Conservation (phyloP, 352 stramenopile genomes). For the Lagenidium sp. region DNA sequence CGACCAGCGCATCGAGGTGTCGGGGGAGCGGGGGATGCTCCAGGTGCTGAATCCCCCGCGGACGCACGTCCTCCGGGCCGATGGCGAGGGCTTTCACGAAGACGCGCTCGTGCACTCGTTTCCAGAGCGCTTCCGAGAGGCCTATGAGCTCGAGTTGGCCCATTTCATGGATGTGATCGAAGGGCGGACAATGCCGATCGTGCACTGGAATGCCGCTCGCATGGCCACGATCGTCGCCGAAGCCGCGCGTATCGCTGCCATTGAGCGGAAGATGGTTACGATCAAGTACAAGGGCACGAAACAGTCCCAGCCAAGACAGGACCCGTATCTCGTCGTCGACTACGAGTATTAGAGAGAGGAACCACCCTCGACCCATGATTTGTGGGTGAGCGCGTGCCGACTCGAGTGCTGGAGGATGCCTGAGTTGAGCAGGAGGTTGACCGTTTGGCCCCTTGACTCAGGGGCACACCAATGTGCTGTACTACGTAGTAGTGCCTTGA, state of each 20-base stretch:
- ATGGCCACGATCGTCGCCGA: conserved; percentile 76
- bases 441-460: too few species aligned
- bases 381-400: too few species aligned
- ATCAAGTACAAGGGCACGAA: conserved; percentile 50
- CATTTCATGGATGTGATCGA: conserved; percentile 66
- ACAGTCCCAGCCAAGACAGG: conserved; percentile 24
- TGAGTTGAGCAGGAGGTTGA: too few species aligned
- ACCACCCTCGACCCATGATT: too few species aligned
- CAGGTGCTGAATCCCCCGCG: conserved; percentile 66
- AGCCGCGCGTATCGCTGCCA: conserved; percentile 50
- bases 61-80: conserved; percentile 46
- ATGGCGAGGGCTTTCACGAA: conserved; percentile 31
- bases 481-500: conserved; percentile 12
- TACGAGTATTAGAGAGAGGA: too few species aligned
- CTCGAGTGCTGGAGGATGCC: too few species aligned
- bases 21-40: conserved; percentile 62
- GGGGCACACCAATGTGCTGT: too few species aligned
- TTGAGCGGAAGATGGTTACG: conserved; percentile 53
- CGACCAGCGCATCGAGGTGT: conserved; percentile 89
- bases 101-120: conserved; percentile 80
- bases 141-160: conserved; percentile 81
- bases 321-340: conserved; percentile 44
- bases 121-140: conserved; percentile 79
- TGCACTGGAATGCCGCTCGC: conserved; percentile 65
- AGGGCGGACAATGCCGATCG: conserved; percentile 22